Percentiles rank a stretch among this genome's conserved stretches.
Conservation (phyloP, 1,284 basidiomycete genomes). For the Ustilago curta region DNA sequence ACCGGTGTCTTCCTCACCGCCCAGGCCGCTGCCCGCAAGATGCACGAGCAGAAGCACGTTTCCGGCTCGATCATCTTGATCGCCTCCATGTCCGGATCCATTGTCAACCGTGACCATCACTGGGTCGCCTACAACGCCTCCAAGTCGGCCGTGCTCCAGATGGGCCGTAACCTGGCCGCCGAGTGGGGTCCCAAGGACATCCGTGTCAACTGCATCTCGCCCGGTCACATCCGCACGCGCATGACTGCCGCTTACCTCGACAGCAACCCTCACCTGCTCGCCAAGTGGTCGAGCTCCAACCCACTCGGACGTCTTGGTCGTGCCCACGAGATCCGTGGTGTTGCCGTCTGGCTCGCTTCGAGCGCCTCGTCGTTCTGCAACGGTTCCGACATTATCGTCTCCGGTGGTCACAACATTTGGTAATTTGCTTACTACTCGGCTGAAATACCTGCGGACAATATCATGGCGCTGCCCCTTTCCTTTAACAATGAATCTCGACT, state of each 20-base stretch:
- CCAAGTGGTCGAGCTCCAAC: conserved; percentile 80
- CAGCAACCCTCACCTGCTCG: conserved; percentile 76
- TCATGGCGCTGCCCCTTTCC: not conserved
- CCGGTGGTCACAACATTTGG: conserved; percentile 69
- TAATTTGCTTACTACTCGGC: conserved; percentile 32
- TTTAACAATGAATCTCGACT: not conserved
- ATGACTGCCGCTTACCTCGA: conserved; percentile 84
- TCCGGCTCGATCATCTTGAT: conserved; percentile 84
- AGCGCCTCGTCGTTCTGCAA: conserved; percentile 68
- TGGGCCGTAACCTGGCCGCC: conserved; percentile 84
- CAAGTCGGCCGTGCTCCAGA: conserved; percentile 84
- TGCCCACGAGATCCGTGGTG: conserved; percentile 82
- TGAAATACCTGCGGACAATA: conserved; percentile 18
- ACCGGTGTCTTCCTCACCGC: conserved; percentile 82
- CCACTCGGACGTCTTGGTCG: conserved; percentile 81
- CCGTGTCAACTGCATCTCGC: conserved; percentile 67
- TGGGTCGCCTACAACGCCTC: conserved; percentile 84
- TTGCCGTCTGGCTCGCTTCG: conserved; percentile 81
- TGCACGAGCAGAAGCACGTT: conserved; percentile 76
- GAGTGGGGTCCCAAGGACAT: conserved; percentile 80
- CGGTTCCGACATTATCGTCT: conserved; percentile 66
- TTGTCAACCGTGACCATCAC: conserved; percentile 79
- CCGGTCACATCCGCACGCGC: conserved; percentile 71
- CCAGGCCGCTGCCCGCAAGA: conserved; percentile 81
- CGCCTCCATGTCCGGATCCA: conserved; percentile 86